Evolutionary conservation across 225 moss, liverwort and hornwort species (phyloP).

Genomic region (Physcomitrium patens): DNA sequence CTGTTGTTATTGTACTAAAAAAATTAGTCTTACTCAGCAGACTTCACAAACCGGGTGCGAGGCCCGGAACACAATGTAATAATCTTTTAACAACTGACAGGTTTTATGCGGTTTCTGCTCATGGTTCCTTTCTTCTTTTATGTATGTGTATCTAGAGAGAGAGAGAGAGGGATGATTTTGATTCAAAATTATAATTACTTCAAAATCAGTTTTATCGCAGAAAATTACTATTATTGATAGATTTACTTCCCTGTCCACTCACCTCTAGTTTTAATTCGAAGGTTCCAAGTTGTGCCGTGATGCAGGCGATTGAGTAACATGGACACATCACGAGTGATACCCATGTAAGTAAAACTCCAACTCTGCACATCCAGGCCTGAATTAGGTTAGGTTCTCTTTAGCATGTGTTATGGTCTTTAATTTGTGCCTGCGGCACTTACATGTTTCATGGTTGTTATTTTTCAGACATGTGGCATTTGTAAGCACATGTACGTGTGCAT

Average conservation of each 20-base stretch:
- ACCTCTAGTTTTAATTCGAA: slow-evolving; percentile 21
- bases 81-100: not conserved
- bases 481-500: slow-evolving; percentile 6
- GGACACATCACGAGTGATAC: slow-evolving; percentile 81
- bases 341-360: slow-evolving; percentile 50
- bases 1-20: too few species aligned
- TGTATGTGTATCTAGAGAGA: too few species aligned
- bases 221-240: not conserved
- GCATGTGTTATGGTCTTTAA: not conserved
- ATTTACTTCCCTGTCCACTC: slow-evolving; percentile 17
- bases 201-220: too few species aligned
- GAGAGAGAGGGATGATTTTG: too few species aligned
- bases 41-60: too few species aligned
- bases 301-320: slow-evolving; percentile 75
- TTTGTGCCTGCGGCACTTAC: slow-evolving; percentile 21
- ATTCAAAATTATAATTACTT: too few species aligned
- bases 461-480: not conserved
- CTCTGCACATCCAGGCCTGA: slow-evolving; percentile 6
- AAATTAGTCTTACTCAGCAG: too few species aligned
- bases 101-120: not conserved
- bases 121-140: too few species aligned
- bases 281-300: slow-evolving; percentile 22
- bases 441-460: slow-evolving; percentile 6
- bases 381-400: not conserved
- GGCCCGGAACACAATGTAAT: too few species aligned